Percentiles rank a stretch among this genome's conserved stretches.
Conservation (phyloP, 1,139 yeast species). For the Schwanniomyces etchellsii region DNA sequence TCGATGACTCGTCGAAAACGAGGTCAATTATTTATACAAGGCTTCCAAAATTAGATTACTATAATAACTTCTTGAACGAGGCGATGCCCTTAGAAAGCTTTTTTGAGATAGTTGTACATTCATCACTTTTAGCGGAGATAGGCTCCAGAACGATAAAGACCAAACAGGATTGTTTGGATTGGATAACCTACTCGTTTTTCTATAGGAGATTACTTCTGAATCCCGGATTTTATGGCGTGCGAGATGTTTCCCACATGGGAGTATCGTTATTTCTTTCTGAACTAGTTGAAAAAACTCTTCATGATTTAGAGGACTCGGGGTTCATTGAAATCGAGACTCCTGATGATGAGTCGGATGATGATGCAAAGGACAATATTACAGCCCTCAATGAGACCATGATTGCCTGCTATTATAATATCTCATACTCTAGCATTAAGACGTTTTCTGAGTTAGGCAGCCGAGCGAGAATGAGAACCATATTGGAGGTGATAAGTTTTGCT, state of each 20-base stretch:
- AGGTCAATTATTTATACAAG: constrained; percentile 56
- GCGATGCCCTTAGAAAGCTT: constrained; percentile 84
- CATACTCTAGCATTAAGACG: constrained; percentile 61
- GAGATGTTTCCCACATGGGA: constrained; percentile 59
- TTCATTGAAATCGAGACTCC: constrained; percentile 54
- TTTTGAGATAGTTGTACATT: constrained; percentile 53
- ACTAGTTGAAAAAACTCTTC: constrained; percentile 66
- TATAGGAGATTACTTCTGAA: constrained; percentile 75
- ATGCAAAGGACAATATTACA: constrained; percentile 39
- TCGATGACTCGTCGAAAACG: constrained; percentile 17
- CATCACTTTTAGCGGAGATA: constrained; percentile 67
- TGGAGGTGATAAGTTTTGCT: constrained; percentile 65
- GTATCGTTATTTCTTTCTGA: constrained; percentile 81
- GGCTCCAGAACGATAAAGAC: constrained; percentile 57
- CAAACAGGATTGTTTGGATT: constrained; percentile 85
- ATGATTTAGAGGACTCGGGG: constrained; percentile 56
- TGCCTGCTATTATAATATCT: constrained; percentile 65
- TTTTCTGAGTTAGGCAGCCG: constrained; percentile 47
- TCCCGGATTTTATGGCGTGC: constrained; percentile 83
- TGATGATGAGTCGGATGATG: constrained; percentile 29
- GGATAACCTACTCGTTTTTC: constrained; percentile 81
- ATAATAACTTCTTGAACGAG: constrained; percentile 64
- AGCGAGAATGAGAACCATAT: constrained; percentile 54
- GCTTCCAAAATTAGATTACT: constrained; percentile 52
- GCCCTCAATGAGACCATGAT: constrained; percentile 72